A percentile compares a stretch with the other conserved stretches of the same genome.
Evolutionary conservation across 1,284 basidiomycete genomes (phyloP).

Genomic region (Anthracocystis walkeri): DNA sequence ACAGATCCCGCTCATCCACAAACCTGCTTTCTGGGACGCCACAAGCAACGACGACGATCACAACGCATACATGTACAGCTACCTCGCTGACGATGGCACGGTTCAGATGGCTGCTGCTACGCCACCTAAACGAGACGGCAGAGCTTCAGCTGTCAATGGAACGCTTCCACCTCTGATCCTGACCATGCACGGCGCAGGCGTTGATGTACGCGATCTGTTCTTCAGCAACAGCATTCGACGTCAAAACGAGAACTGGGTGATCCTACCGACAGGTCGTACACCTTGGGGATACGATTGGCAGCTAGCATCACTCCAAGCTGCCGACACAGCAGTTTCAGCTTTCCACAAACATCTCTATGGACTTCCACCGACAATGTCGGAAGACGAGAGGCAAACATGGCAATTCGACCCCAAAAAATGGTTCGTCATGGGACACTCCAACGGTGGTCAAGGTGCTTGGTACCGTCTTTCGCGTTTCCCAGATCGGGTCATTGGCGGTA

Average conservation of each 20-base stretch:
- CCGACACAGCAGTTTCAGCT: constrained; percentile 75
- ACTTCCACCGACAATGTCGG: constrained; percentile 19
- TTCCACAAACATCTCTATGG: constrained; percentile 64
- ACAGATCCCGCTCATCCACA: constrained; percentile 13
- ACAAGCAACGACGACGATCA: constrained; percentile 20
- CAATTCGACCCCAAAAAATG: constrained; percentile 69
- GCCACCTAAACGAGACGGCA: constrained; percentile 14
- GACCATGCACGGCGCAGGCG: constrained; percentile 84
- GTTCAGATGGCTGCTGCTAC: constrained; percentile 49
- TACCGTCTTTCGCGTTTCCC: constrained; percentile 81
- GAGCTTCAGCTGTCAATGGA: neutral
- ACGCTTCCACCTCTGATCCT: constrained; percentile 74
- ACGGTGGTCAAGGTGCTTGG: constrained; percentile 91
- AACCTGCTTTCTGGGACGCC: constrained; percentile 28
- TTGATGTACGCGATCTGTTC: constrained; percentile 72
- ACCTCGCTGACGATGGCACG: constrained; percentile 20
- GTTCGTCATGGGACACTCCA: constrained; percentile 85
- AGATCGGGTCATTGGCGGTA: constrained; percentile 76
- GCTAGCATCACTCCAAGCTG: constrained; percentile 78
- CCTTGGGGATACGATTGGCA: constrained; percentile 86
- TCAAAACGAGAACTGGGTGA: constrained; percentile 76
- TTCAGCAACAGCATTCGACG: constrained; percentile 74
- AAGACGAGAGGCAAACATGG: constrained; percentile 19
- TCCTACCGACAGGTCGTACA: constrained; percentile 77
- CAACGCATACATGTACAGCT: constrained; percentile 34